Percentiles rank a stretch among this genome's conserved stretches.
Conservation (phyloP, 1,284 basidiomycete genomes). For the Coriolopsis trogii region DNA sequence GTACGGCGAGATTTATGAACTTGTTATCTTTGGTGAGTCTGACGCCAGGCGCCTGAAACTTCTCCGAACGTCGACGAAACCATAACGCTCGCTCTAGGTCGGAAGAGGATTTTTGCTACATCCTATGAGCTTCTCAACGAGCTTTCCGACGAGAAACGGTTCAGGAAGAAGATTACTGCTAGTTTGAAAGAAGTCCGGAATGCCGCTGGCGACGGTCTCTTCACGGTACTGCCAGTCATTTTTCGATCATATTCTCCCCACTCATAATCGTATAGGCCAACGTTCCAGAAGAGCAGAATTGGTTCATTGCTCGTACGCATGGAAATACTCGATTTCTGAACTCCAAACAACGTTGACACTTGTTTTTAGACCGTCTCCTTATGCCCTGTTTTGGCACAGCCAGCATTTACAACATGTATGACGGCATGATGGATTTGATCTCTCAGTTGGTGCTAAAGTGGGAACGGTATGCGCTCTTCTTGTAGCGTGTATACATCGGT, state of each 20-base stretch:
- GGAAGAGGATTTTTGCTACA: constrained; percentile 36
- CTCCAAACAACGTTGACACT: neutral
- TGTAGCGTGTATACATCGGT: neutral
- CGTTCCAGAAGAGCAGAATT: constrained; percentile 45
- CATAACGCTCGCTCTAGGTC: constrained; percentile 2
- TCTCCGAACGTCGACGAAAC: too few species aligned
- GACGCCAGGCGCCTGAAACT: too few species aligned
- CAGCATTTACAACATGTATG: constrained; percentile 49
- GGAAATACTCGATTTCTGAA: neutral
- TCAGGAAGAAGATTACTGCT: constrained; percentile 42
- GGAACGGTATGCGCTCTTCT: constrained; percentile 38
- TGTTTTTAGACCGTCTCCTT: constrained; percentile 46
- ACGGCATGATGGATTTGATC: constrained; percentile 50
- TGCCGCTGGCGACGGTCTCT: constrained; percentile 47
- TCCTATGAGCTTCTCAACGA: constrained; percentile 44
- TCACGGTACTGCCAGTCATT: constrained; percentile 33
- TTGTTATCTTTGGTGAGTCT: constrained; percentile 41
- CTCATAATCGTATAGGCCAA: constrained; percentile 28
- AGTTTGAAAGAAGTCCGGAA: constrained; percentile 43
- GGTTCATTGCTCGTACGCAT: constrained; percentile 48
- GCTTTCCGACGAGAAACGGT: constrained; percentile 48
- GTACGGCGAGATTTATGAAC: constrained; percentile 50
- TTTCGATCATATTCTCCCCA: neutral
- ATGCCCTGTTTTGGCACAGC: constrained; percentile 55
- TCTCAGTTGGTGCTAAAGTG: constrained; percentile 50